These are phyloP conservation scores for Hypoxylon trugodes DNA, from an alignment of 495 filamentous ascomycete species.

Conservation along the genomic window DNA sequence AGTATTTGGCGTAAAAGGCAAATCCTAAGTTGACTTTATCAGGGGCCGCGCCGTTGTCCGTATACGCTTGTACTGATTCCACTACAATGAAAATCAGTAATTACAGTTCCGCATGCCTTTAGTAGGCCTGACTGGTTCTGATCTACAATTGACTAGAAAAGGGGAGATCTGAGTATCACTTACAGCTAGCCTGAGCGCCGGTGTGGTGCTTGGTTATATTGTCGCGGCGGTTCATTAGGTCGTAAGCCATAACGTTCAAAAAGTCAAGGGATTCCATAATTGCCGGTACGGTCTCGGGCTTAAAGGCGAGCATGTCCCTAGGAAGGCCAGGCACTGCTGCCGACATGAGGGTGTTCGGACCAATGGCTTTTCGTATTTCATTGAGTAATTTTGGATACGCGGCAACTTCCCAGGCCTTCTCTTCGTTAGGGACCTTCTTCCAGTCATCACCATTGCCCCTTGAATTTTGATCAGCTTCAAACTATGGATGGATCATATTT, in stretches of 20 bases:
- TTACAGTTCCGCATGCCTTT: too few species aligned
- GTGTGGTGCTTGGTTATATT: slow-evolving; percentile 73
- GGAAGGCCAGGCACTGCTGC: slow-evolving; percentile 74
- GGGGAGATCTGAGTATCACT: too few species aligned
- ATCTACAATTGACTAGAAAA: too few species aligned
- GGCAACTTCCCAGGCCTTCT: slow-evolving; percentile 67
- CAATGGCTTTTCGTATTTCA: slow-evolving; percentile 67
- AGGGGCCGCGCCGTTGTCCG: slow-evolving; percentile 62
- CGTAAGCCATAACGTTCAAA: slow-evolving; percentile 83
- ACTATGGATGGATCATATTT: background rate
- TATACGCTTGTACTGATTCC: slow-evolving; percentile 66
- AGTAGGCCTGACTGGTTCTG: too few species aligned
- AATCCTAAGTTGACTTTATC: slow-evolving; percentile 75
- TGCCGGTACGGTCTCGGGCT: slow-evolving; percentile 64
- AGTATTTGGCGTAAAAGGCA: slow-evolving; percentile 79
- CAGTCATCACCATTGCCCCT: slow-evolving; percentile 82
- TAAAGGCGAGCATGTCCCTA: slow-evolving; percentile 79
- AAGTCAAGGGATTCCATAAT: slow-evolving; percentile 74
- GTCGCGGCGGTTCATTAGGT: slow-evolving; percentile 80
- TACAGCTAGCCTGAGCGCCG: slow-evolving; percentile 62
- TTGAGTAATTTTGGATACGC: slow-evolving; percentile 71
- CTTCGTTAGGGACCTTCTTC: slow-evolving; percentile 69
- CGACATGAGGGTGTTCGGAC: slow-evolving; percentile 68
- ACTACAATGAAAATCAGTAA: too few species aligned
- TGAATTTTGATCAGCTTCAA: slow-evolving; percentile 1